Percentiles rank a stretch among this genome's conserved stretches.
Conservation (phyloP, 2,329 filamentous ascomycete species). For the Fusarium sp. region DNA sequence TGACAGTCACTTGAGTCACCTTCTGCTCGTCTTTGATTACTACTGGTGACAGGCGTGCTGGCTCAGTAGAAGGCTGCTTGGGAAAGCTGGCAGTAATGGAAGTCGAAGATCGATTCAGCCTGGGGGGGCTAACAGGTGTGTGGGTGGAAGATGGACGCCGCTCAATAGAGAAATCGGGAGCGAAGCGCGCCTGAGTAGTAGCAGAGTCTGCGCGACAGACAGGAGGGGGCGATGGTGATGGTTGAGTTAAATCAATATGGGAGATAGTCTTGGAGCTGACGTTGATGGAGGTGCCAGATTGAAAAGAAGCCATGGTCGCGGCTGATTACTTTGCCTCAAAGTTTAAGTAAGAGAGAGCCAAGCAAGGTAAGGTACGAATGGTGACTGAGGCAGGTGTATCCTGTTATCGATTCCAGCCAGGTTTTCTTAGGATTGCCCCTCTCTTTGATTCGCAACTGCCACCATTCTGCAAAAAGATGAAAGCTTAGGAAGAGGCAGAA, state of each 20-base stretch:
- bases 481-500: slow-evolving; percentile 2
- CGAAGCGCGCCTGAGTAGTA: slow-evolving; percentile 22
- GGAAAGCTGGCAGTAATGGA: slow-evolving; percentile 12
- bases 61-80: slow-evolving; percentile 8
- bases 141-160: slow-evolving; percentile 21
- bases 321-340: slow-evolving; percentile 35
- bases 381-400: neutral
- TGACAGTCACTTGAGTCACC: slow-evolving; percentile 15
- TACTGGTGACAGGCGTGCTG: neutral
- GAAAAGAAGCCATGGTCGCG: slow-evolving; percentile 24
- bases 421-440: slow-evolving; percentile 46
- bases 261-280: slow-evolving; percentile 1
- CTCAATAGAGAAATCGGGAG: slow-evolving; percentile 16
- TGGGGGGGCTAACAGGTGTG: slow-evolving; percentile 47
- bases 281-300: slow-evolving; percentile 12
- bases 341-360: slow-evolving; percentile 4
- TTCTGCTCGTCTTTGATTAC: slow-evolving; percentile 15
- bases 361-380: slow-evolving; percentile 4
- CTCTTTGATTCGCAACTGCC: slow-evolving; percentile 37
- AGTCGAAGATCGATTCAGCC: slow-evolving; percentile 37
- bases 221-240: neutral
- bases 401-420: slow-evolving; percentile 18
- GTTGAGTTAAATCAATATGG: slow-evolving; percentile 39
- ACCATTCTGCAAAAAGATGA: slow-evolving; percentile 40
- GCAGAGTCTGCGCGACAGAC: slow-evolving; percentile 9